phyloP scores from a whole-genome alignment of 1,284 basidiomycete species.

The Cutaneotrichosporon daszewskae region DNA sequence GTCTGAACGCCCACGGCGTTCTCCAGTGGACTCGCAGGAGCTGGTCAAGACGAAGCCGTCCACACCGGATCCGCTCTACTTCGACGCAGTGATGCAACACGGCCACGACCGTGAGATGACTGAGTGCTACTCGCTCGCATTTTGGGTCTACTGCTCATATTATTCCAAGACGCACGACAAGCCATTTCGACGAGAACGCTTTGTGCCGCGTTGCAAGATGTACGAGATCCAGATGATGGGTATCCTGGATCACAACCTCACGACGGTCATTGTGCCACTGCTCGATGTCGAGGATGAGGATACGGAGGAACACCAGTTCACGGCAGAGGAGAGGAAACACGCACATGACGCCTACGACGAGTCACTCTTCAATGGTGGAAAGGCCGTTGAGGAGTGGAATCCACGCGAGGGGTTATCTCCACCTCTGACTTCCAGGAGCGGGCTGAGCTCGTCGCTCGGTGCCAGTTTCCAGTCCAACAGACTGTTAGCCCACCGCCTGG shows the following conservation, averaged over 20 bases:
- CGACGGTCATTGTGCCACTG: constrained; percentile 75
- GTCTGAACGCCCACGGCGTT: constrained; percentile 48
- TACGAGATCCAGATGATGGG: constrained; percentile 91
- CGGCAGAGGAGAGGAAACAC: constrained; percentile 24
- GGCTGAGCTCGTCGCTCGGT: constrained; percentile 5
- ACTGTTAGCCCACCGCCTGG: constrained; percentile 18
- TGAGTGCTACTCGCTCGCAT: constrained; percentile 43
- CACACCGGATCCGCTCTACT: constrained; percentile 72
- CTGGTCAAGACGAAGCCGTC: constrained; percentile 20
- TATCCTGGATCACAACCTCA: constrained; percentile 78
- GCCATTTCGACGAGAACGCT: constrained; percentile 82
- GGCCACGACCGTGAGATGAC: constrained; percentile 34
- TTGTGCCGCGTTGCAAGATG: constrained; percentile 86
- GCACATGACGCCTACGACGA: constrained; percentile 37
- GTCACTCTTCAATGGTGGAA: constrained; percentile 23
- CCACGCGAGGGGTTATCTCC: constrained; percentile 3
- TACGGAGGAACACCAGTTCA: constrained; percentile 12
- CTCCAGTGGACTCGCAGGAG: neutral
- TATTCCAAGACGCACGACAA: constrained; percentile 48
- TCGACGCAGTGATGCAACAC: constrained; percentile 50
- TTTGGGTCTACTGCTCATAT: constrained; percentile 47
- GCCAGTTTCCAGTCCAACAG: constrained; percentile 40
- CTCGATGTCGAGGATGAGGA: constrained; percentile 48
- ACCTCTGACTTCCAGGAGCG: constrained; percentile 3
- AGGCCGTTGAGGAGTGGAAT: neutral